Evolutionary conservation across 164 flowering plant species (phyloP).

Genomic region (Annona squamosa): DNA sequence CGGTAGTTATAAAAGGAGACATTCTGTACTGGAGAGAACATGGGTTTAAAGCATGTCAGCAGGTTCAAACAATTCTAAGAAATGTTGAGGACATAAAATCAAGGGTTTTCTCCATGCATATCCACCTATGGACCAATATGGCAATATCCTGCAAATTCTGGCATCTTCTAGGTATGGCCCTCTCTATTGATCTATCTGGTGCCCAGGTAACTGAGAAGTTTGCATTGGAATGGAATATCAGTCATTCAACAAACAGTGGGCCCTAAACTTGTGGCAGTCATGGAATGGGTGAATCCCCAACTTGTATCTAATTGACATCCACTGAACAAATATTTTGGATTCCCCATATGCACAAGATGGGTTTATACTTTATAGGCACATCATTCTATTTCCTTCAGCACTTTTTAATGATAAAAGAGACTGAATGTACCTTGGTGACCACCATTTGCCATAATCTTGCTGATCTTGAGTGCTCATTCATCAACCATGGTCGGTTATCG

Average conservation of each 20-base stretch:
- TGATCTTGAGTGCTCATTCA: constrained; percentile 19
- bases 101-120: not conserved
- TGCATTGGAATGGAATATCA: not conserved
- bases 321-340: not conserved
- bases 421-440: constrained; percentile 22
- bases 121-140: not conserved
- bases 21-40: constrained; percentile 25
- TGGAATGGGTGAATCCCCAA: not conserved
- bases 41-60: not conserved
- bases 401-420: not conserved
- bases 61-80: not conserved
- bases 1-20: constrained; percentile 29
- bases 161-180: not conserved
- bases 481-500: constrained; percentile 29
- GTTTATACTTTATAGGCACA: not conserved
- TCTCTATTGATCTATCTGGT: not conserved
- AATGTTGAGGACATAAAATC: not conserved
- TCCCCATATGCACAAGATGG: not conserved
- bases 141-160: not conserved
- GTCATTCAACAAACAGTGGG: not conserved
- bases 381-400: not conserved
- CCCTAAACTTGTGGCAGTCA: not conserved
- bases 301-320: not conserved
- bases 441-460: constrained; percentile 25
- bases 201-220: not conserved